phyloP scores from a whole-genome alignment of 2,329 filamentous ascomycete species.

The Daldinia sp. region DNA sequence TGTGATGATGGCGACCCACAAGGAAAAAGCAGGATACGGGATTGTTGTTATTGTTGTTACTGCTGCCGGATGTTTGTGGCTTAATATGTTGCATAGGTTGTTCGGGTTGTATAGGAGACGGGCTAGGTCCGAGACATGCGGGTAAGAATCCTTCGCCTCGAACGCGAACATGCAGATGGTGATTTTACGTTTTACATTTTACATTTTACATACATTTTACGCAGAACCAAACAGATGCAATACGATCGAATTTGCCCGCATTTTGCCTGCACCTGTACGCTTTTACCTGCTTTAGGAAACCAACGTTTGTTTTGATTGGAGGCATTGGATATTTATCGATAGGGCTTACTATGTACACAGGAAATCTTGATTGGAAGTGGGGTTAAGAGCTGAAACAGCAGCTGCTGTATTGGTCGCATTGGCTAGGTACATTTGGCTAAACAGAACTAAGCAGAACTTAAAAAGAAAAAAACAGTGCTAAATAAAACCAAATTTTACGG shows the following conservation, averaged over 20 bases:
- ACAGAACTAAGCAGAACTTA: background rate
- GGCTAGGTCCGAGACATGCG: conserved; percentile 5
- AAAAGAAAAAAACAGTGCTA: too few species aligned
- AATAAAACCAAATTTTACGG: too few species aligned
- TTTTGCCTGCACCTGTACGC: too few species aligned
- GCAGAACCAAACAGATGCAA: conserved; percentile 11
- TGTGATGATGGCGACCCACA: background rate
- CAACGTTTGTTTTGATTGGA: conserved; percentile 36
- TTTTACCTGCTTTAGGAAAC: conserved; percentile 32
- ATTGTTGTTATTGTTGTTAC: background rate
- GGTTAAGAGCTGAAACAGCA: conserved; percentile 27
- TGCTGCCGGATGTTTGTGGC: background rate
- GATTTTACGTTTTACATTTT: too few species aligned
- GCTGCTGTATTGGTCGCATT: background rate
- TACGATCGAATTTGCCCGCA: conserved; percentile 9
- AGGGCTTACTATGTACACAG: conserved; percentile 19
- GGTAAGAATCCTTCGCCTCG: background rate
- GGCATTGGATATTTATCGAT: conserved; percentile 29
- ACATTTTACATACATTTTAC: too few species aligned
- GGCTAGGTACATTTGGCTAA: too few species aligned
- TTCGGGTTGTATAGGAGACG: background rate
- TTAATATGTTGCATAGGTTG: background rate
- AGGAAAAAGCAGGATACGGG: background rate
- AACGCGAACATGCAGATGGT: background rate
- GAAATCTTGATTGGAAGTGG: conserved; percentile 18